Evolutionary conservation across 1,139 yeast species (phyloP).

Genomic region (Candida albicans): DNA sequence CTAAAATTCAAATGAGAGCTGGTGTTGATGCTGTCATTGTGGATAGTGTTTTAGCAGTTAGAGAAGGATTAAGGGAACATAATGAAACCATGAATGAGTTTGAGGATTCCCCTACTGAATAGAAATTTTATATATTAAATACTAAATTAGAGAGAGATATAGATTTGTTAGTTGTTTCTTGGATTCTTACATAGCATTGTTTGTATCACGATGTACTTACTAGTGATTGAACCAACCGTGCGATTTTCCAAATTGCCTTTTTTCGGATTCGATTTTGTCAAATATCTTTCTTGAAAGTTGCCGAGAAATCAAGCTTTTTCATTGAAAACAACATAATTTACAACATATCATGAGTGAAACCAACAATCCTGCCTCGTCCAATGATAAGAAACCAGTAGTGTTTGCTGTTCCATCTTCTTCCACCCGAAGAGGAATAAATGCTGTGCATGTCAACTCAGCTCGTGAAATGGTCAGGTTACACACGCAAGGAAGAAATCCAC

Average conservation of each 20-base stretch:
- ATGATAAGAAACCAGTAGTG: slow-evolving; percentile 1
- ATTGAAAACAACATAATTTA: neutral
- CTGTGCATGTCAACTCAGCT: slow-evolving; percentile 61
- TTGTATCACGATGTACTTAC: no score
- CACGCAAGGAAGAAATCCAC: slow-evolving; percentile 39
- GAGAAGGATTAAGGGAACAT: slow-evolving; percentile 68
- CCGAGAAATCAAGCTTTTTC: no score
- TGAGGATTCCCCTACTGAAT: slow-evolving; percentile 6
- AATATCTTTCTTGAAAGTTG: no score
- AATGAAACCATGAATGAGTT: slow-evolving; percentile 19
- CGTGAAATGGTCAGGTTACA: slow-evolving; percentile 57
- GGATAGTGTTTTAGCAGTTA: slow-evolving; percentile 88
- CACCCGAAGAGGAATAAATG: slow-evolving; percentile 41
- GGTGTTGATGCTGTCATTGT: slow-evolving; percentile 98
- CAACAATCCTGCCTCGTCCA: neutral
- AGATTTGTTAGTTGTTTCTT: no score
- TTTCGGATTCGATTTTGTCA: no score
- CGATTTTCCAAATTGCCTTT: no score
- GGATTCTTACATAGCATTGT: no score
- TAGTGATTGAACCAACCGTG: no score
- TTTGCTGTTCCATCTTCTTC: slow-evolving; percentile 8
- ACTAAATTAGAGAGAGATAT: neutral
- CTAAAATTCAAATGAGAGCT: slow-evolving; percentile 83
- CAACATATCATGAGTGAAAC: slow-evolving; percentile 1
- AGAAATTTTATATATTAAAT: no score